Percentiles rank a stretch among this genome's conserved stretches.
Evolutionary conservation across 164 flowering plant species (phyloP).

Genomic region (Macadamia tetraphylla): DNA sequence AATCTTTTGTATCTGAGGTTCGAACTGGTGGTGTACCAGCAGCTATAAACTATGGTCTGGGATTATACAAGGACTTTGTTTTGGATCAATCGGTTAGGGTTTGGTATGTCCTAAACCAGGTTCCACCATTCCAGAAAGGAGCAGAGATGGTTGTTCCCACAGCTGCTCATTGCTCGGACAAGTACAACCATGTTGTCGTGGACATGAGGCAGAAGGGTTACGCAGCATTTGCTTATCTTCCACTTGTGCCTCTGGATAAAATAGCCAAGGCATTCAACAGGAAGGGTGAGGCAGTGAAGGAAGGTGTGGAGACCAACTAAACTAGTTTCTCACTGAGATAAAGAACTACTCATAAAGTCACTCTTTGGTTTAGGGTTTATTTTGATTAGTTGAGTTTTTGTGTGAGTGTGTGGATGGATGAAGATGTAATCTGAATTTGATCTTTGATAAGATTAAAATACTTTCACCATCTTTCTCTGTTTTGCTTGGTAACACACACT

Average conservation of each 20-base stretch:
- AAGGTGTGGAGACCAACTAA: too few relatives aligned
- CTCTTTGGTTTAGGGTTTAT: too few relatives aligned
- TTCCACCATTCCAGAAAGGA: slow-evolving; percentile 28
- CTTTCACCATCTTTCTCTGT: too few relatives aligned
- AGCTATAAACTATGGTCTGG: slow-evolving; percentile 29
- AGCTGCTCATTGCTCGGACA: slow-evolving; percentile 37
- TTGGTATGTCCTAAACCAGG: slow-evolving; percentile 24
- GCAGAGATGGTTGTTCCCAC: slow-evolving; percentile 39
- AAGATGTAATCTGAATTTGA: too few relatives aligned
- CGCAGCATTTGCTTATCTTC: slow-evolving; percentile 36
- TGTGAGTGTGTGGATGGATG: too few relatives aligned
- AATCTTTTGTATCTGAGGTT: slow-evolving; percentile 31
- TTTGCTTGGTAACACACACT: too few relatives aligned
- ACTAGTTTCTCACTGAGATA: too few relatives aligned
- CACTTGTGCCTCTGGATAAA: slow-evolving; percentile 51
- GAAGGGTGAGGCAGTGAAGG: too few relatives aligned
- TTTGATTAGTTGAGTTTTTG: too few relatives aligned
- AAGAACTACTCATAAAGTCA: too few relatives aligned
- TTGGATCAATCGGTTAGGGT: slow-evolving; percentile 19
- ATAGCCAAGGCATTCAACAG: slow-evolving; percentile 34
- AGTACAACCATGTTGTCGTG: slow-evolving; percentile 42
- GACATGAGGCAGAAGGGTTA: slow-evolving; percentile 39
- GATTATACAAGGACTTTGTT: slow-evolving; percentile 28
- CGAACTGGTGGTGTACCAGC: slow-evolving; percentile 38
- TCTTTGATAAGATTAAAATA: too few relatives aligned